phyloP scores from a whole-genome alignment of 257 asterid genomes.

The Solanum commersonii region DNA sequence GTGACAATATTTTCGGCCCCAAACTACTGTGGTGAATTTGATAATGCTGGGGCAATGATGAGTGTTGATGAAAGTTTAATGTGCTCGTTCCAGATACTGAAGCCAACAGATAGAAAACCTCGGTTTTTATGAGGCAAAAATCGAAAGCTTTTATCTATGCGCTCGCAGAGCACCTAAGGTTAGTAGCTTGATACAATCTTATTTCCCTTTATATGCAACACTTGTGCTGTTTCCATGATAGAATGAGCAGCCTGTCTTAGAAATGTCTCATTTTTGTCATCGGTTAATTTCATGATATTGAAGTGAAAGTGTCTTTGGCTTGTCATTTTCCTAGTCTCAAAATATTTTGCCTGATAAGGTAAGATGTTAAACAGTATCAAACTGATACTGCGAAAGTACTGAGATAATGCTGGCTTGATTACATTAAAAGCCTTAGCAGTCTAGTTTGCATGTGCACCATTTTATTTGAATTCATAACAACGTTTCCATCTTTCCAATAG shows the following conservation, averaged over 20 bases:
- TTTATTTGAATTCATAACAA: neutral
- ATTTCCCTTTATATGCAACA: neutral
- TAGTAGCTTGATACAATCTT: neutral
- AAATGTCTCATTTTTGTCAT: neutral
- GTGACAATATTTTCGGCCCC: conserved; percentile 86
- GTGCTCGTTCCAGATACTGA: conserved; percentile 85
- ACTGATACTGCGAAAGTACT: neutral
- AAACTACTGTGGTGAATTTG: conserved; percentile 76
- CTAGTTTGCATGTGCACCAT: neutral
- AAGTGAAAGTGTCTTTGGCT: neutral
- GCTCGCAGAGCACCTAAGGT: conserved; percentile 10
- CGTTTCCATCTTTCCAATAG: neutral
- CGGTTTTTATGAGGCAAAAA: conserved; percentile 14
- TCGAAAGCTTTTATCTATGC: neutral
- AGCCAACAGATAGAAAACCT: conserved; percentile 46
- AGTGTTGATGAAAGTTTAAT: conserved; percentile 78
- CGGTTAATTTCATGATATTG: neutral
- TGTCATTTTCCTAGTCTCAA: neutral
- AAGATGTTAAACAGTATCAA: neutral
- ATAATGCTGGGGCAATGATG: conserved; percentile 88
- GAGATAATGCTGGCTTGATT: neutral
- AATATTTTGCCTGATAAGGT: neutral
- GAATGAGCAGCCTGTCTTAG: neutral
- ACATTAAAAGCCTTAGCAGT: neutral
- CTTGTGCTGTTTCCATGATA: neutral